Base-by-base conservation (phyloP, 306 rosid genomes). In the Rosa chinensis region DNA sequence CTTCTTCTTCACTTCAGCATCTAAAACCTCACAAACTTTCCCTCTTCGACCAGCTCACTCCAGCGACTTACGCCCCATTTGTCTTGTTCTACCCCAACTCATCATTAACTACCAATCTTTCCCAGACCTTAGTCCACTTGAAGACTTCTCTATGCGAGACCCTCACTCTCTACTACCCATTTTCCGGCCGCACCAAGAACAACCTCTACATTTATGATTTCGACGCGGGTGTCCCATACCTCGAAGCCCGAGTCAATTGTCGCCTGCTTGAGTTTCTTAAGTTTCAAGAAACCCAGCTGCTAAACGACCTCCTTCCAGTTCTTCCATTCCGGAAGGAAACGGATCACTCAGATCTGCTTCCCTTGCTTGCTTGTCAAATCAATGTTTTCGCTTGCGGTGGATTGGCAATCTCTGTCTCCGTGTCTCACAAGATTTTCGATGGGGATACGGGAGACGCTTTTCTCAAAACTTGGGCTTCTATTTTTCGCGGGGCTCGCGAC, bases 351-450 rank as follows among this genome's bases (percentile, higher is more conserved):
- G 28, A 64, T 5, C 21, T 17, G 13, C 62, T 72, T 44, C 84
- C 87, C 20, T 79, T 49, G 20, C 44, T 28, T 87, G 78, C 81
- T 11, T 49, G 84, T 13, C 91, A 89, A 66, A 80, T 82, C 28
- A 89, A 61, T 78, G 20, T 49, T 0, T 89, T 89, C 45, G 85
- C 86, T 63, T 28, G 32, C 32, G 87, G 89, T 40, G 89, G 89
- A 58, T 67, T 86, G 49, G 86, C 89, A 20, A 67, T 89, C 42
- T 88, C 77, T 0, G 20, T 79, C 39, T 83, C 86, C 66, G 48
- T 73, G 11, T 87, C 82, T 8, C 91, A 87, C 77, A 89, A 78
- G 5, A 13, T 80, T 3, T 11, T 45, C 6, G 91, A 89, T 72
- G 86, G 85, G 11, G 48, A 21, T 5, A 82, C 91, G 3, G 44